A percentile compares a stretch with the other conserved stretches of the same genome.
These are phyloP conservation scores for Gossypium herbaceum DNA, from an alignment of 345 rosid genomes.

Conservation along the genomic window DNA sequence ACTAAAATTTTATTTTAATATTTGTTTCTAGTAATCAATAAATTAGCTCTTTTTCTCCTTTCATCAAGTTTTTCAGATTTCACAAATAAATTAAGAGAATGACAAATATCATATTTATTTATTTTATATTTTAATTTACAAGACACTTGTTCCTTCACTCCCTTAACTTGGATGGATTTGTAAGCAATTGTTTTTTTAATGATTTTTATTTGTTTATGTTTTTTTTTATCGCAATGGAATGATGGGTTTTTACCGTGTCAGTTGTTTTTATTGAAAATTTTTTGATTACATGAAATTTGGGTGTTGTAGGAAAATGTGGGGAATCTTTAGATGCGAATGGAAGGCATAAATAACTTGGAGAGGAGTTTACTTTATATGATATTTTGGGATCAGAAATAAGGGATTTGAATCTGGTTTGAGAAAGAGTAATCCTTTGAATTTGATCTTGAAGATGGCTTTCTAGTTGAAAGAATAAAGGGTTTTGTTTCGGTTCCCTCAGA, in stretches of 20 bases:
- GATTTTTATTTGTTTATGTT: not conserved
- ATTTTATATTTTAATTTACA: too few species aligned
- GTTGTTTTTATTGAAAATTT: not conserved
- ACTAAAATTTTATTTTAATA: too few species aligned
- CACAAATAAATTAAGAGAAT: too few species aligned
- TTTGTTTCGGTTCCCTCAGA: conserved; percentile 22
- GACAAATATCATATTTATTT: too few species aligned
- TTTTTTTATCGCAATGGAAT: not conserved
- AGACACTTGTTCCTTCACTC: conserved; percentile 42
- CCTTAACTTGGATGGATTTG: conserved; percentile 70
- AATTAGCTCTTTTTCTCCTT: too few species aligned
- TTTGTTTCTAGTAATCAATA: too few species aligned
- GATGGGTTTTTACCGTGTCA: not conserved
- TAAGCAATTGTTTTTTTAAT: conserved; percentile 21
- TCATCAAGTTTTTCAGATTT: too few species aligned
- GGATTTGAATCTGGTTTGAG: conserved; percentile 22
- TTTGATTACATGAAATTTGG: not conserved
- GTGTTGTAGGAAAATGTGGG: conserved; percentile 65
- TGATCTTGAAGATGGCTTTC: conserved; percentile 42
- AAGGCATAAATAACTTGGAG: conserved; percentile 35
- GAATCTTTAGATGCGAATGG: conserved; percentile 32
- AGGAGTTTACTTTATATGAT: conserved; percentile 47
- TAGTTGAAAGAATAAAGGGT: conserved; percentile 34
- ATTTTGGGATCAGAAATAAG: conserved; percentile 64
- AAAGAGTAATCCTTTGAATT: conserved; percentile 31